A percentile compares a stretch with the other conserved stretches of the same genome.
These are phyloP conservation scores for Ettlia oleoabundans DNA, from an alignment of 139 green algal genomes.

Conservation along the genomic window DNA sequence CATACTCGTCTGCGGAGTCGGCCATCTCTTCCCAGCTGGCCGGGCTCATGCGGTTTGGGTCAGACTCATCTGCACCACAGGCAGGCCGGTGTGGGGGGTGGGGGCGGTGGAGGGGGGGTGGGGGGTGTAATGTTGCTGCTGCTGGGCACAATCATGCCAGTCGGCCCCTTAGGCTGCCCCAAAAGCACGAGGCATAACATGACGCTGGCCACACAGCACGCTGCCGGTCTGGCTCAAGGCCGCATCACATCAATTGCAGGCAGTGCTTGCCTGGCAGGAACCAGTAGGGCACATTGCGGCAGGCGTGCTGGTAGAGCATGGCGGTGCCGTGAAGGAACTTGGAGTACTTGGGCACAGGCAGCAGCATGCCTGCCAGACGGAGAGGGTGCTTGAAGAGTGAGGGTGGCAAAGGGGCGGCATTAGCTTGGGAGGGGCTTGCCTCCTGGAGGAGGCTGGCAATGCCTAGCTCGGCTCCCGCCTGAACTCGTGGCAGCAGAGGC, in stretches of 20 bases:
- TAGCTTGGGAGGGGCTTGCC: background rate
- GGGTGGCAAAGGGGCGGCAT: background rate
- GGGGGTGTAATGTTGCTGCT: no score
- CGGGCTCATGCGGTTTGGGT: slow-evolving; percentile 50
- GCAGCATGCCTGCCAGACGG: slow-evolving; percentile 57
- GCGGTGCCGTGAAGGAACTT: slow-evolving; percentile 82
- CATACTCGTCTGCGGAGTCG: slow-evolving; percentile 32
- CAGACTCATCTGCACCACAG: slow-evolving; percentile 28
- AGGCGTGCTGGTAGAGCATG: slow-evolving; percentile 44
- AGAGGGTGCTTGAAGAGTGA: background rate
- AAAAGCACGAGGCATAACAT: background rate
- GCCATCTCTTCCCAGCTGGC: slow-evolving; percentile 76
- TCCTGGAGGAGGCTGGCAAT: no score
- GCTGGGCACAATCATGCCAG: no score
- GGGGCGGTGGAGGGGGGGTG: background rate
- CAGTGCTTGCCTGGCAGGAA: slow-evolving; percentile 63
- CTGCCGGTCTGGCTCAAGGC: no score
- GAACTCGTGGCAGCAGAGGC: no score
- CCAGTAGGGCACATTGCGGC: slow-evolving; percentile 64
- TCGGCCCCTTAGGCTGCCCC: no score
- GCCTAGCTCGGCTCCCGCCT: no score
- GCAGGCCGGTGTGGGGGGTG: background rate
- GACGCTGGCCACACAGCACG: background rate
- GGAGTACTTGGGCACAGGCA: slow-evolving; percentile 82
- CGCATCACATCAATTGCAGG: no score